Base-by-base conservation (phyloP, 495 filamentous ascomycete species). In the Penicillium bovifimosum region DNA sequence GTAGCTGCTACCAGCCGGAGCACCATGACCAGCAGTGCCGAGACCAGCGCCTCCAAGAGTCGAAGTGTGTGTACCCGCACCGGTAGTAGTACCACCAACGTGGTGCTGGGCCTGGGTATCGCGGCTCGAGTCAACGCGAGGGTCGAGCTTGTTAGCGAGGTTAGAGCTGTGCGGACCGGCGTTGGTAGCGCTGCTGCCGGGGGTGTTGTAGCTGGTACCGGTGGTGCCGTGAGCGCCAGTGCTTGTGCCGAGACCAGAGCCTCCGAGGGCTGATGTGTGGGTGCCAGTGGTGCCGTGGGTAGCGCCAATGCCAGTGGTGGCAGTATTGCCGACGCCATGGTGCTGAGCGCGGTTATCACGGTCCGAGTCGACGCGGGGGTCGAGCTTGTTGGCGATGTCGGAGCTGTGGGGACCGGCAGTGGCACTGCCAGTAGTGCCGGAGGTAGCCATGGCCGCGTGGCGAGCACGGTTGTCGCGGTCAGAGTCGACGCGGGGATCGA, bases 41-140 rank as follows among this genome's bases (percentile, higher is more conserved):
- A 11, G 13, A 26, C 45, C 20, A 16, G 36, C n/a, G 17, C 16
- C 28, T 5, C 17, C 24, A 6, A 41, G 28, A 5, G 24, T 31
- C 27, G 27, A 27, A 31, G 27, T 28, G 26, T 44, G 73, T 10
- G 61, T 63, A 6, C 64, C 63, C 28, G 13, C 28, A 27, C 41
- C 32, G 20, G 13, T 4, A 35, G 43, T 20, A 6, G 5, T 11
- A 6, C 13, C 34, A 11, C 14, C 14, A 16, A n/a, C 34, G 3
- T 36, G n/a, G 8, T 36, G 34, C 1, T n/a, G 34, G 5, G 34
- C 34, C n/a, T n/a, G 34, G n/a, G 27, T 50, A 5, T 50, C 48
- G 24, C 38, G 48, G 38, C 42, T 38, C 11, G 48, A 50, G 48
- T 50, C 48, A 2, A 42, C 38, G 9, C 48, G 48, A 18, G 39